Evolutionary conservation across 2,329 filamentous ascomycete species (phyloP).

Genomic region (Diaporthe sp.): DNA sequence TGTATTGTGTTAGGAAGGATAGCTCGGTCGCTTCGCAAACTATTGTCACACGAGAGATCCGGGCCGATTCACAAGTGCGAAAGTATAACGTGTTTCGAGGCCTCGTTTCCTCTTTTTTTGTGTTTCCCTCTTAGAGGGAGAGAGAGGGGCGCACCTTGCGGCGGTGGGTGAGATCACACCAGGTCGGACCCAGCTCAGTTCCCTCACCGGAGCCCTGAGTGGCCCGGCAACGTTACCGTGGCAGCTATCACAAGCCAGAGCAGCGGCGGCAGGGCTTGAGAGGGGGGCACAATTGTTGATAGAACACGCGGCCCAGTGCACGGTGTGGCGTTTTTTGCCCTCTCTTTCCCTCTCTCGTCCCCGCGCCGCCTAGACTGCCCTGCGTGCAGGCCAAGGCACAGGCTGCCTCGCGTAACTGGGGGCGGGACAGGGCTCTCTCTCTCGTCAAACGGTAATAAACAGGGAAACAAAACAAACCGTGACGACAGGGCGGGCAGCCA

Average conservation of each 20-base stretch:
- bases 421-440: background rate
- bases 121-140: background rate
- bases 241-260: constrained; percentile 31
- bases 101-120: background rate
- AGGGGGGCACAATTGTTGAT: background rate
- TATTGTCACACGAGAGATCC: constrained; percentile 14
- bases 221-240: constrained; percentile 29
- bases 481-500: background rate
- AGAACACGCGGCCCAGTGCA: constrained; percentile 29
- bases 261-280: background rate
- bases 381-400: constrained; percentile 4
- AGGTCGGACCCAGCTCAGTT: constrained; percentile 24
- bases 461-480: constrained; percentile 14
- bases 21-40: background rate
- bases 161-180: constrained; percentile 13
- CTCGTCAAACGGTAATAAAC: background rate
- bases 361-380: background rate
- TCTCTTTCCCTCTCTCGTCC: background rate
- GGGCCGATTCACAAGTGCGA: constrained; percentile 26
- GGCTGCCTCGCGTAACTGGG: constrained; percentile 8
- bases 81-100: constrained; percentile 3
- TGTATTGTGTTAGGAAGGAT: background rate
- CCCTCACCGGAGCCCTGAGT: constrained; percentile 19
- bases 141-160: background rate
- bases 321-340: background rate